A percentile compares a stretch with the other conserved stretches of the same genome.
Conservation (phyloP, 1,284 basidiomycete genomes). For the Trametes polyzona region DNA sequence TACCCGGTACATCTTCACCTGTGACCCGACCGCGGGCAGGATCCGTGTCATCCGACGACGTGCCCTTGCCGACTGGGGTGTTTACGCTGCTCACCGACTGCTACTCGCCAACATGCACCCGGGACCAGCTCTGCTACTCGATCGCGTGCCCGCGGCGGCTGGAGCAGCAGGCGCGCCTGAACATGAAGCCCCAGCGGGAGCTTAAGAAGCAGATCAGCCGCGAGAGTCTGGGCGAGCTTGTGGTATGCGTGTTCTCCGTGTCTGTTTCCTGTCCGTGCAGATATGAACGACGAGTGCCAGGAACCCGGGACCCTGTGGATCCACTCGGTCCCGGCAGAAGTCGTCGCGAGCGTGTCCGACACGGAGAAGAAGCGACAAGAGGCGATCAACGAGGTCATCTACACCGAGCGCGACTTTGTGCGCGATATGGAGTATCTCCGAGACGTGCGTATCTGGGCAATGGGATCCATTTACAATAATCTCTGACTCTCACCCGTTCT, state of each 20-base stretch:
- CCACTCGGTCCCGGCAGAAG: conserved; percentile 93
- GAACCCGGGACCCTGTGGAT: conserved; percentile 97
- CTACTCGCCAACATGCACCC: conserved; percentile 96
- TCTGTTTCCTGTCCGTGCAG: conserved; percentile 1
- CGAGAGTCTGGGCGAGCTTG: conserved; percentile 83
- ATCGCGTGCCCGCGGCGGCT: conserved; percentile 94
- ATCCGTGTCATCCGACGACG: conserved; percentile 57
- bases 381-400: conserved; percentile 99
- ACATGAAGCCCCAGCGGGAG: conserved; percentile 92
- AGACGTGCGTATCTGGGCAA: conserved; percentile 66
- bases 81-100: conserved; percentile 98
- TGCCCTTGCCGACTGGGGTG: conserved; percentile 90
- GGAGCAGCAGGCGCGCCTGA: conserved; percentile 91
- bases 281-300: conserved; percentile 39
- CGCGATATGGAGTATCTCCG: conserved; percentile 97
- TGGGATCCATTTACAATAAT: background rate
- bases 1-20: conserved; percentile 32
- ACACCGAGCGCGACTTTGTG: conserved; percentile 98
- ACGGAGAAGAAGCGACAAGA: conserved; percentile 97
- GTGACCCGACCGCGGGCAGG: conserved; percentile 45
- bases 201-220: conserved; percentile 81
- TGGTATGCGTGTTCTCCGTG: conserved; percentile 50
- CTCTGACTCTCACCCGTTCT: background rate
- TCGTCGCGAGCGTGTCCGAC: conserved; percentile 91
- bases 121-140: conserved; percentile 93